Conservation (phyloP, 805 yeast genomes). For the Ogataea neopini region DNA sequence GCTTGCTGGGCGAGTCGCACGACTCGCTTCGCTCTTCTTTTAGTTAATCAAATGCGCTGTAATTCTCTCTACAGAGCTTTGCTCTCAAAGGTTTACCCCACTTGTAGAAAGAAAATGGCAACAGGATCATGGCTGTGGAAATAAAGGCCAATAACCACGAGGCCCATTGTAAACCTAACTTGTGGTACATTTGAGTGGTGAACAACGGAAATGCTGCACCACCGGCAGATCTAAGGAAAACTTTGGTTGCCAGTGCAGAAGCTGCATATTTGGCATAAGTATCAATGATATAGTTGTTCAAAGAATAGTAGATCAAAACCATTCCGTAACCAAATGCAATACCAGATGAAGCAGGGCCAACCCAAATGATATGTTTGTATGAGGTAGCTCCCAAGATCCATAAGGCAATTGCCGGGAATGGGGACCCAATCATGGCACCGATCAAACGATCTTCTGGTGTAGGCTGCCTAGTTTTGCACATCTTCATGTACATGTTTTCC, state of each 20-base stretch:
- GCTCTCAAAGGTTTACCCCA: constrained; percentile 66
- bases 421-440: constrained; percentile 83
- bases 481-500: constrained; percentile 58
- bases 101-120: constrained; percentile 71
- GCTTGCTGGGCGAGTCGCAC: neutral
- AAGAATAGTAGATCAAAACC: constrained; percentile 58
- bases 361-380: constrained; percentile 64
- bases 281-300: constrained; percentile 84
- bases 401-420: constrained; percentile 77
- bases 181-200: constrained; percentile 77
- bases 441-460: constrained; percentile 78
- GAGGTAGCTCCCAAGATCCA: constrained; percentile 84
- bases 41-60: constrained; percentile 36
- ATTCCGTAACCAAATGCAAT: constrained; percentile 61
- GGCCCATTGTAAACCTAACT: constrained; percentile 78
- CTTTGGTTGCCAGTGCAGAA: constrained; percentile 79
- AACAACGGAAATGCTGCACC: constrained; percentile 87
- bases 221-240: constrained; percentile 76
- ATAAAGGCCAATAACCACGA: constrained; percentile 76
- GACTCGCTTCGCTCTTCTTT: neutral
- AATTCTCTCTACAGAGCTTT: constrained; percentile 67
- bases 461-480: constrained; percentile 57
- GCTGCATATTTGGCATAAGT: constrained; percentile 84
- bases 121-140: constrained; percentile 70
- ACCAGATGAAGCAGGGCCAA: constrained; percentile 62